Evolutionary conservation across 805 yeast species (phyloP).

Genomic region (Saccharomyces paradoxus): DNA sequence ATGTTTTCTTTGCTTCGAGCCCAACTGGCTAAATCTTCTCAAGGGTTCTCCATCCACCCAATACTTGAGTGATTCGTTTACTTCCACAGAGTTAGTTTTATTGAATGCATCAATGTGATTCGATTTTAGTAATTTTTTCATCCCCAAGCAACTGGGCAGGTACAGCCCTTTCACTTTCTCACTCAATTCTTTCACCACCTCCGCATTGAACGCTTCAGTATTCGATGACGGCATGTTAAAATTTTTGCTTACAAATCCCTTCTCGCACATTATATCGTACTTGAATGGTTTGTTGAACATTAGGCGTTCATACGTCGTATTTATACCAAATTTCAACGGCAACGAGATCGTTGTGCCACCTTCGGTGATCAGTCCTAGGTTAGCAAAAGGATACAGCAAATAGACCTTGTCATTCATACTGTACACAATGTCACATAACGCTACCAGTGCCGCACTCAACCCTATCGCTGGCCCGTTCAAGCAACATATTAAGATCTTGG

Average conservation of each 20-base stretch:
- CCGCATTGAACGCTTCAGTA: constrained; percentile 41
- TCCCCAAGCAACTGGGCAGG: constrained; percentile 36
- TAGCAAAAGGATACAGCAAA: constrained; percentile 69
- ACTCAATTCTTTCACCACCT: constrained; percentile 35
- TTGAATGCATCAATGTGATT: constrained; percentile 31
- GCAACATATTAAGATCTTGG: constrained; percentile 61
- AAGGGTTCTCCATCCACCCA: constrained; percentile 75
- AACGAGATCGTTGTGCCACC: constrained; percentile 68
- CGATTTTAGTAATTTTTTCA: constrained; percentile 34
- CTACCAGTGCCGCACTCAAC: constrained; percentile 60
- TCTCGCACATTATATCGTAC: constrained; percentile 45
- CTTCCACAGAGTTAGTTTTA: constrained; percentile 56
- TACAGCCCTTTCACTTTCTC: constrained; percentile 31
- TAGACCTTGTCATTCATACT: constrained; percentile 51
- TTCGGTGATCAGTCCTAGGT: constrained; percentile 75
- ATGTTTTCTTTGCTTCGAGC: constrained; percentile 48
- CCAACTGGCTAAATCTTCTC: constrained; percentile 48
- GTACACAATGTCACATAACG: constrained; percentile 70
- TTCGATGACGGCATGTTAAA: constrained; percentile 33
- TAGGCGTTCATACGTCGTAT: constrained; percentile 65
- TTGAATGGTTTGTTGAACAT: constrained; percentile 58
- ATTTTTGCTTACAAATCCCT: constrained; percentile 57
- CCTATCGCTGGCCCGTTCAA: constrained; percentile 88
- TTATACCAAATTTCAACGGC: constrained; percentile 61
- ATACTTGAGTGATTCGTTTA: constrained; percentile 54